phyloP scores from a whole-genome alignment of 2,329 filamentous ascomycete species.

The Aspergillus brasiliensis region DNA sequence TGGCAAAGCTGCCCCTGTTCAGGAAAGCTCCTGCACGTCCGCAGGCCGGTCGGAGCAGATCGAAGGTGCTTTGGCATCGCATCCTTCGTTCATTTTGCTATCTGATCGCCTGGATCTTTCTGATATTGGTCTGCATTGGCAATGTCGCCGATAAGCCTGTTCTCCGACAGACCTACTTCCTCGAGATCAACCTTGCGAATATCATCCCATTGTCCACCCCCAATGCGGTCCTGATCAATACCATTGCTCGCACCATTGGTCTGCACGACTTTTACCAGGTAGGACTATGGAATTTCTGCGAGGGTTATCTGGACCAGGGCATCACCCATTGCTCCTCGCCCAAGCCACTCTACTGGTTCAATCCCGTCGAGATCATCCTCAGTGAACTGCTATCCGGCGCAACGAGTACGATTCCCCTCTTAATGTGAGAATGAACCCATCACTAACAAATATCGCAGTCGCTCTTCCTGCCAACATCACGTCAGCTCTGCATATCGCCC shows the following conservation, averaged over 20 bases:
- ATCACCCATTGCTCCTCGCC: constrained; percentile 76
- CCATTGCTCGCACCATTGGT: constrained; percentile 80
- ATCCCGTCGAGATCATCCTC: constrained; percentile 79
- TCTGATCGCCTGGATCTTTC: constrained; percentile 72
- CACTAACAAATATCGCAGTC: constrained; percentile 49
- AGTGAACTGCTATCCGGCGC: constrained; percentile 79
- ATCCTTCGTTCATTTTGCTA: constrained; percentile 69
- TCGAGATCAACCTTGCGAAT: constrained; percentile 78
- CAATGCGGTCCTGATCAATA: constrained; percentile 77
- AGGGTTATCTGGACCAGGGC: constrained; percentile 71
- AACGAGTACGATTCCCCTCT: constrained; percentile 56
- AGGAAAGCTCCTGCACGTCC: constrained; percentile 28
- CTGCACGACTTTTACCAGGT: constrained; percentile 94
- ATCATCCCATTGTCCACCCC: constrained; percentile 75
- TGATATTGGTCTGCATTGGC: constrained; percentile 79
- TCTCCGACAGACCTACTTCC: constrained; percentile 75
- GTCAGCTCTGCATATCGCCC: constrained; percentile 72
- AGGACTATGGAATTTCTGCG: constrained; percentile 89
- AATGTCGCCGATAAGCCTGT: constrained; percentile 66
- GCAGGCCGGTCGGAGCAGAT: constrained; percentile 30
- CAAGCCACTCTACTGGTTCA: constrained; percentile 79
- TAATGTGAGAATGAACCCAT: background rate
- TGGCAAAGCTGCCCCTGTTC: constrained; percentile 33
- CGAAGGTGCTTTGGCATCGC: constrained; percentile 58
- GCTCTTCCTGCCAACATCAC: constrained; percentile 74